Conservation (phyloP, 495 filamentous ascomycete genomes). For the Pseudomonodictys pantanalensis region DNA sequence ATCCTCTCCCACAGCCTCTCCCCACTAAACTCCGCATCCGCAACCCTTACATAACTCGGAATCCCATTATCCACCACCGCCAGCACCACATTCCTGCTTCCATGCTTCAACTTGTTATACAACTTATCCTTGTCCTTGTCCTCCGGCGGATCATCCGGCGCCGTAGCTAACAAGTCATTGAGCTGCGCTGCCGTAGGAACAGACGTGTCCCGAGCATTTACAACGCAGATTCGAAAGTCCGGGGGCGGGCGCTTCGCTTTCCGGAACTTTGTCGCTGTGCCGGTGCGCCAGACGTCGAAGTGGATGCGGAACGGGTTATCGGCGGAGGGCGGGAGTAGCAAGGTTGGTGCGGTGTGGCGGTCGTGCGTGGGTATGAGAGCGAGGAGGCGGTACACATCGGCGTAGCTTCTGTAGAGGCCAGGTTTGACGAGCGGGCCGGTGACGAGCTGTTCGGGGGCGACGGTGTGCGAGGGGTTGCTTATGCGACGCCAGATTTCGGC, state of each 20-base stretch:
- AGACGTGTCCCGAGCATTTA: conserved; percentile 66
- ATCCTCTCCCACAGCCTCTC: conserved; percentile 65
- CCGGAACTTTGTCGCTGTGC: conserved; percentile 65
- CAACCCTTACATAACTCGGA: conserved; percentile 78
- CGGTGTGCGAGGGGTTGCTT: neutral
- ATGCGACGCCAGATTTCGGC: conserved; percentile 31
- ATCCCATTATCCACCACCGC: conserved; percentile 88
- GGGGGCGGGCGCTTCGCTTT: conserved; percentile 73
- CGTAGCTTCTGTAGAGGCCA: conserved; percentile 77
- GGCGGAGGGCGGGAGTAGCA: conserved; percentile 19
- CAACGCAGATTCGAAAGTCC: conserved; percentile 78
- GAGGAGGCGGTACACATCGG: conserved; percentile 71
- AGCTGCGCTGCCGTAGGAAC: conserved; percentile 74
- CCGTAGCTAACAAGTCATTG: conserved; percentile 62
- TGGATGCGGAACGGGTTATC: conserved; percentile 59
- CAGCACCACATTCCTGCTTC: conserved; percentile 76
- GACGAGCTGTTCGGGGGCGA: conserved; percentile 25
- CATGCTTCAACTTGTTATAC: conserved; percentile 63
- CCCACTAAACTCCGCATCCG: conserved; percentile 70
- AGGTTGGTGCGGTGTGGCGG: conserved; percentile 38
- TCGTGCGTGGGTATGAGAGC: conserved; percentile 72
- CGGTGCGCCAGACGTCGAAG: conserved; percentile 59
- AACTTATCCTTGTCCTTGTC: conserved; percentile 8
- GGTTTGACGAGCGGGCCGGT: conserved; percentile 69
- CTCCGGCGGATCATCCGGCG: conserved; percentile 61